Evolutionary conservation across 2,329 filamentous ascomycete species (phyloP).

Genomic region (Rasamsonia emersonii): DNA sequence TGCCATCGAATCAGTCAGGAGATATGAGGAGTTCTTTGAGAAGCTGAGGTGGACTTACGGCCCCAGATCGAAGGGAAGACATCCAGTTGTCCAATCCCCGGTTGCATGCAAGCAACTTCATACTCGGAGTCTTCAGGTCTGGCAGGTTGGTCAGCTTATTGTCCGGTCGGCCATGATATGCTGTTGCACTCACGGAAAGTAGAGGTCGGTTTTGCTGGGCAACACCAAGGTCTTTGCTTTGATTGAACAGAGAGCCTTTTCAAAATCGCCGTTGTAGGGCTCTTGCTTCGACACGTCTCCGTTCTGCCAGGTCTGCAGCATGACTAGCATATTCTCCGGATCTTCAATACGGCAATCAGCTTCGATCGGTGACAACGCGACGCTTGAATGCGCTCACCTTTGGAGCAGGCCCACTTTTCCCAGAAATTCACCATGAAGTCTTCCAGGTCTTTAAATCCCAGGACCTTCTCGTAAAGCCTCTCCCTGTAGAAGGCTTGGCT

Average conservation of each 20-base stretch:
- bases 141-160: conserved; percentile 7
- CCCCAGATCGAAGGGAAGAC: conserved; percentile 58
- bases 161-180: not conserved
- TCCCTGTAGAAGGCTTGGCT: conserved; percentile 70
- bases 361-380: not conserved
- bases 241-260: conserved; percentile 57
- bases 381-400: conserved; percentile 38
- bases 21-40: not conserved
- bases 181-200: conserved; percentile 55
- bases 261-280: conserved; percentile 59
- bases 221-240: conserved; percentile 65
- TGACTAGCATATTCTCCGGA: conserved; percentile 64
- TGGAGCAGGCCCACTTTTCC: conserved; percentile 64
- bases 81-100: conserved; percentile 48
- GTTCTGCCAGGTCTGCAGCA: conserved; percentile 72
- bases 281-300: conserved; percentile 62
- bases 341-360: conserved; percentile 38
- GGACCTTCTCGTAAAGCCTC: conserved; percentile 54
- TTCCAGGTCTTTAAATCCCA: conserved; percentile 61
- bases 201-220: conserved; percentile 65
- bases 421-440: conserved; percentile 69
- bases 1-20: conserved; percentile 16
- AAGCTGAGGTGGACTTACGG: conserved; percentile 36
- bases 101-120: conserved; percentile 57
- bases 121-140: conserved; percentile 68